These are phyloP conservation scores for Arctostaphylos glauca DNA, from an alignment of 148 eudicot species.

Conservation along the genomic window DNA sequence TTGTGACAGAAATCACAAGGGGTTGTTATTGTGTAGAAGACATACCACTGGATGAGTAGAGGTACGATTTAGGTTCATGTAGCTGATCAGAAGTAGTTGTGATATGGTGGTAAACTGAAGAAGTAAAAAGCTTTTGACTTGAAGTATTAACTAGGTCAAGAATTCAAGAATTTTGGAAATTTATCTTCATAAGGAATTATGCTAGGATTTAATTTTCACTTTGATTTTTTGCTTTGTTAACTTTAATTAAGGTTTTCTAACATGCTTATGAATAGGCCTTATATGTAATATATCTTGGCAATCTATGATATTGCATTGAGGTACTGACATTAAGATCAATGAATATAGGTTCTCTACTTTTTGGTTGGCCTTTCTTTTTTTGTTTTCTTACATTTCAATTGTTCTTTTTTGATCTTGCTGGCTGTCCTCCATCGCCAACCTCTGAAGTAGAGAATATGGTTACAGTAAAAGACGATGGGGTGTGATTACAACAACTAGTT, in stretches of 20 bases:
- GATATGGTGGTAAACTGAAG: neutral
- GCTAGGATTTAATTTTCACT: neutral
- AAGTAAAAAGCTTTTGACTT: neutral
- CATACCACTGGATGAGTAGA: neutral
- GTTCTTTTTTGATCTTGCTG: neutral
- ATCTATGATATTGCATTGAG: neutral
- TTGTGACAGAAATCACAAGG: conserved; percentile 7
- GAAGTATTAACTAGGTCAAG: neutral
- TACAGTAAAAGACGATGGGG: neutral
- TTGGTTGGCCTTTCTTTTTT: neutral
- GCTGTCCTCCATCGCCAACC: neutral
- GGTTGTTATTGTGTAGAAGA: neutral
- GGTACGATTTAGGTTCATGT: neutral
- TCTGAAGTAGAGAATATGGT: neutral
- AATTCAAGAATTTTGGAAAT: neutral
- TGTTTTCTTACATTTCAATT: neutral
- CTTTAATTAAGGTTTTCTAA: neutral
- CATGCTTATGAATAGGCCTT: neutral
- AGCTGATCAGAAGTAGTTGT: neutral
- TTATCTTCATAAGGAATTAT: neutral
- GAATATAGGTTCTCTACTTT: neutral
- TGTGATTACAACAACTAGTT: neutral
- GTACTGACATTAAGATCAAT: neutral
- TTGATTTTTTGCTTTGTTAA: neutral
- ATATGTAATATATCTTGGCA: neutral